Evolutionary conservation across 169 alveolate genomes (phyloP), one percentile per base, ranked within the genome.

Genomic region (Plasmodium gallinaceum): DNA sequence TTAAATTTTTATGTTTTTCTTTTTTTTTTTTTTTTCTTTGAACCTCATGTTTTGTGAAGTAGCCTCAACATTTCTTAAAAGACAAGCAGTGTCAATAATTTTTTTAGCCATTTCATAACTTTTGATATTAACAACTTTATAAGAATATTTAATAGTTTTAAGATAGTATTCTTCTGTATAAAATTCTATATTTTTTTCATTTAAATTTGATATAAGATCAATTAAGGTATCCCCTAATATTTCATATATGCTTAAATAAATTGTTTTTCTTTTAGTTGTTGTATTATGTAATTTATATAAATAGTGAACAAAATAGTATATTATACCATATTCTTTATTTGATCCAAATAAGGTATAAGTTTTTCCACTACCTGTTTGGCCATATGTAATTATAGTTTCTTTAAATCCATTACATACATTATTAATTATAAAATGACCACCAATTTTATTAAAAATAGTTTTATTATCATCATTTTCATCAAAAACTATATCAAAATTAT

Each of bases 311-410:
- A 78, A 78, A 45, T 78, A 46, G 22, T 78, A 69, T 5, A 78
- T 16, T 6, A 78, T 65, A 7, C 90, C 90, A 51, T 65, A 32
- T 65, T 78, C 80, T 65, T 65, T 54, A 64, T 78, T 51, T 16
- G 90, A 78, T 0, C 90, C 90, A 48, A 78, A 78, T 1, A 78
- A 58, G 3, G 90, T 78, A 12, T 78, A 78, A 0, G 90, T 78
- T 78, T 78, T 78, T 1, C 90, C 90, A 65, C 90, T 78, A 0
- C 90, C 90, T 5, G 90, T 78, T 37, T 78, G 90, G 0, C 90
- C 90, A 65, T 78, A 78, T 5, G 90, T 64, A 24, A 78, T 78
- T 39, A 78, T 51, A 1, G 90, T 78, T 26, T 78, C 90, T 51
- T 65, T 78, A 65, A 46, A 78, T 65, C 90, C 90, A 7, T 39